Percentiles rank a stretch among this genome's conserved stretches.
These are phyloP conservation scores for Fistulifera solaris DNA, from an alignment of 108 stramenopile species.

Conservation along the genomic window DNA sequence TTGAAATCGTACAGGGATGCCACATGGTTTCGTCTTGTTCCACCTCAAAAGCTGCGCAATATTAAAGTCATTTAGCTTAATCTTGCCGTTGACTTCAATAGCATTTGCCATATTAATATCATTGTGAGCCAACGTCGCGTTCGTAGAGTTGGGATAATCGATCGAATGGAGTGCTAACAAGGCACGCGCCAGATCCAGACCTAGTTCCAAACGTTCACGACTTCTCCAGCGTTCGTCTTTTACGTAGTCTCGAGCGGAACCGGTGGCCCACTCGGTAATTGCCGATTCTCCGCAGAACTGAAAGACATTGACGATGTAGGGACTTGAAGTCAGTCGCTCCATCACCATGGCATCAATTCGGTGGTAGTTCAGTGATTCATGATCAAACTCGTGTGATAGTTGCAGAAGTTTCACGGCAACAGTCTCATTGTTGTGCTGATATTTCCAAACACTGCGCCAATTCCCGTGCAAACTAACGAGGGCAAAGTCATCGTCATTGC, in stretches of 20 bases:
- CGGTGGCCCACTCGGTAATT: slow-evolving; percentile 30
- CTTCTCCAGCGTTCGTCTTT: slow-evolving; percentile 13
- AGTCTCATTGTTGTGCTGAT: slow-evolving; percentile 1
- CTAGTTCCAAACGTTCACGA: slow-evolving; percentile 32
- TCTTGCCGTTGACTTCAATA: slow-evolving; percentile 6
- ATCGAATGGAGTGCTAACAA: slow-evolving; percentile 54
- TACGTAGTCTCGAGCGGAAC: slow-evolving; percentile 24
- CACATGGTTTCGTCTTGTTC: slow-evolving; percentile 24
- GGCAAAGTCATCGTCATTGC: slow-evolving; percentile 1
- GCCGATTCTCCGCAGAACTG: slow-evolving; percentile 66
- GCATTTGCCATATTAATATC: slow-evolving; percentile 10
- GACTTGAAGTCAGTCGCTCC: slow-evolving; percentile 49
- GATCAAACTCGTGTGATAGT: slow-evolving; percentile 27
- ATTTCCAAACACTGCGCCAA: slow-evolving; percentile 44
- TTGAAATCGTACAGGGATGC: slow-evolving; percentile 27
- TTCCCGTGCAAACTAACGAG: slow-evolving; percentile 28
- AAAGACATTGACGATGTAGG: slow-evolving; percentile 38
- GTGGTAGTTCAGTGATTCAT: slow-evolving; percentile 52
- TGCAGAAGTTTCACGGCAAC: slow-evolving; percentile 4
- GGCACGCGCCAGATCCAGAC: slow-evolving; percentile 41
- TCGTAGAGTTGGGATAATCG: slow-evolving; percentile 6
- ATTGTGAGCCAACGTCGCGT: slow-evolving; percentile 6
- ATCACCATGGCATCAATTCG: slow-evolving; percentile 52
- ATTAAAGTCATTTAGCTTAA: slow-evolving; percentile 66
- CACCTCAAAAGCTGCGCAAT: slow-evolving; percentile 29